Conservation (phyloP, 768 basidiomycete genomes). For the Kwoniella europaea region DNA sequence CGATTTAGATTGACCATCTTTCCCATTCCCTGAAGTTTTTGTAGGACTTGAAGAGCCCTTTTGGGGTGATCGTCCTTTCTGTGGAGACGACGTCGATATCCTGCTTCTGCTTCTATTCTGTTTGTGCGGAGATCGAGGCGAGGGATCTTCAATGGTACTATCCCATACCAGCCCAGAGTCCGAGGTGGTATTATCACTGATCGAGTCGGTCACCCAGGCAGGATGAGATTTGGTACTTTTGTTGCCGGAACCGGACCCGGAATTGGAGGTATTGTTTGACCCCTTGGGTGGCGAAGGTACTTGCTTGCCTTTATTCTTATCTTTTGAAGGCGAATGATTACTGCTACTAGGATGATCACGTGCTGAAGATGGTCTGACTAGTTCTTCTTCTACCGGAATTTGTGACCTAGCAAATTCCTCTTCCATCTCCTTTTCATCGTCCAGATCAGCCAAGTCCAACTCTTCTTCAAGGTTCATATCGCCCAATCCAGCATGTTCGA, state of each 20-base stretch:
- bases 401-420: constrained; percentile 11
- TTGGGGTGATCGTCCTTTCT: neutral
- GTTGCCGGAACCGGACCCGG: neutral
- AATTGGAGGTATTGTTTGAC: neutral
- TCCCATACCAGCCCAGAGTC: constrained; percentile 2
- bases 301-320: neutral
- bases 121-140: neutral
- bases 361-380: neutral
- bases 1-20: no score
- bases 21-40: neutral
- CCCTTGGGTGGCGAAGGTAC: neutral
- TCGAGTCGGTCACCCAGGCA: constrained; percentile 7
- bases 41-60: neutral
- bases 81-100: neutral
- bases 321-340: neutral
- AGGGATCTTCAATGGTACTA: constrained; percentile 8
- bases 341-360: neutral
- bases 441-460: constrained; percentile 40
- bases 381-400: neutral
- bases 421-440: constrained; percentile 28
- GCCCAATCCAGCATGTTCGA: constrained; percentile 28
- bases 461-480: constrained; percentile 32
- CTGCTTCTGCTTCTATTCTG: neutral
- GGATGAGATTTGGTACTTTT: constrained; percentile 4
- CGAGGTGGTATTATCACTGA: neutral